phyloP scores from a whole-genome alignment of 768 basidiomycete species.

The Tephrocybe rancida region DNA sequence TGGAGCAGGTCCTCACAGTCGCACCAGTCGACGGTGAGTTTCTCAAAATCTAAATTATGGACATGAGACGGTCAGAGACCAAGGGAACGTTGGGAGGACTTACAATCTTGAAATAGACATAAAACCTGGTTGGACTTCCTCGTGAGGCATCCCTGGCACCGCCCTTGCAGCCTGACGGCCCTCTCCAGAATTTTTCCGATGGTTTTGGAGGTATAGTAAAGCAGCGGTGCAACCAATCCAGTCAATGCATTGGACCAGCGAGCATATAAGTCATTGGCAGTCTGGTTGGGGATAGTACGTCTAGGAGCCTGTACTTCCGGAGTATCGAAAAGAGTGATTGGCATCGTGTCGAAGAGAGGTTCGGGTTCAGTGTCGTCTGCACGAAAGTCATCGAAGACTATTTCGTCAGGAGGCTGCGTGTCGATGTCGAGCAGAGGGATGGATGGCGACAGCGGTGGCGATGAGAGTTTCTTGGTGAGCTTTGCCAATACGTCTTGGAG shows the following conservation, averaged over 20 bases:
- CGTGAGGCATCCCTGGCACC: constrained; percentile 43
- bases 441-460: too few species aligned
- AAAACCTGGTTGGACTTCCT: not conserved
- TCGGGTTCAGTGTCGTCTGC: not conserved
- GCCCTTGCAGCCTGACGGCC: constrained; percentile 52
- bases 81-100: not conserved
- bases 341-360: too few species aligned
- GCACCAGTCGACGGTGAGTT: constrained; percentile 20
- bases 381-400: too few species aligned
- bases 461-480: too few species aligned
- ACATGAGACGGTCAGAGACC: too few species aligned
- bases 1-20: constrained; percentile 22
- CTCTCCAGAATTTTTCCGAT: constrained; percentile 58
- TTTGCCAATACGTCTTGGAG: not conserved
- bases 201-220: constrained; percentile 1
- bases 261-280: not conserved
- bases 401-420: too few species aligned
- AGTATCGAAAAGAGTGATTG: not conserved
- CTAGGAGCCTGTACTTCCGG: not conserved
- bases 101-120: constrained; percentile 1
- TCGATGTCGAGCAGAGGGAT: too few species aligned
- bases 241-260: not conserved
- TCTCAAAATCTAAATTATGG: constrained; percentile 16
- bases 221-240: not conserved
- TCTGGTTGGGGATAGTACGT: not conserved